Conservation (phyloP, 1,284 basidiomycete genomes). For the Hypsizygus ulmarius region DNA sequence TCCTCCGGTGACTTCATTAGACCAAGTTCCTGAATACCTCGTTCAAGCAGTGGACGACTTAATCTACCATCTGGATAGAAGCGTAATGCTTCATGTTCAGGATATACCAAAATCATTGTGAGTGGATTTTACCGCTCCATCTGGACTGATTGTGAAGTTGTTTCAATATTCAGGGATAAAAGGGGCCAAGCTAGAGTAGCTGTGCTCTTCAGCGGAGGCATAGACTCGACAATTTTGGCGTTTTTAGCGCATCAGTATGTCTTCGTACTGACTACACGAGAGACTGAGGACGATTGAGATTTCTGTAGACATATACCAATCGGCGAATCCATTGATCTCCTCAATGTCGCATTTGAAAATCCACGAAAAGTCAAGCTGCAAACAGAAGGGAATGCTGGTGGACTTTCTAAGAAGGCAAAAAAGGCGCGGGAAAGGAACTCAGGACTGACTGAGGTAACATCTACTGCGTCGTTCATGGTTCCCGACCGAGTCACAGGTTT, state of each 20-base stretch:
- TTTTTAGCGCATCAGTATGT: slow-evolving; percentile 71
- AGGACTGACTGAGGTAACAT: slow-evolving; percentile 13
- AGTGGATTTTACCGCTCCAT: slow-evolving; percentile 17
- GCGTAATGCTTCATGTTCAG: slow-evolving; percentile 59
- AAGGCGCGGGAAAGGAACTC: slow-evolving; percentile 31
- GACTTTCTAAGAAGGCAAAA: slow-evolving; percentile 40
- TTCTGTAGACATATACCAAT: slow-evolving; percentile 59
- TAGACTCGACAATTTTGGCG: slow-evolving; percentile 88
- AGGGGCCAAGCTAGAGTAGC: slow-evolving; percentile 63
- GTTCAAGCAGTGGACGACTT: slow-evolving; percentile 47
- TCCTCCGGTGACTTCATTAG: slow-evolving; percentile 35
- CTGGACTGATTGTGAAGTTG: not conserved
- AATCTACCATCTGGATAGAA: slow-evolving; percentile 51
- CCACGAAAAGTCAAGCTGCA: slow-evolving; percentile 64
- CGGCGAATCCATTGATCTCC: slow-evolving; percentile 84
- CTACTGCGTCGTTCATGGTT: slow-evolving; percentile 55
- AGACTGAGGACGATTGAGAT: slow-evolving; percentile 2
- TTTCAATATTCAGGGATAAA: slow-evolving; percentile 6
- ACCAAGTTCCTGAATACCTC: slow-evolving; percentile 46
- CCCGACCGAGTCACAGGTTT: slow-evolving; percentile 88
- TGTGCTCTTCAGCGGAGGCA: slow-evolving; percentile 93
- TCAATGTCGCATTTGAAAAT: slow-evolving; percentile 97
- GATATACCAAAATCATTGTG: slow-evolving; percentile 49
- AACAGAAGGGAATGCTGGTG: slow-evolving; percentile 45
- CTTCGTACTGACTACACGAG: slow-evolving; percentile 1